Percentiles rank a stretch among this genome's conserved stretches.
Conservation (phyloP, 2,329 filamentous ascomycete genomes). For the Exophiala alcalophila region DNA sequence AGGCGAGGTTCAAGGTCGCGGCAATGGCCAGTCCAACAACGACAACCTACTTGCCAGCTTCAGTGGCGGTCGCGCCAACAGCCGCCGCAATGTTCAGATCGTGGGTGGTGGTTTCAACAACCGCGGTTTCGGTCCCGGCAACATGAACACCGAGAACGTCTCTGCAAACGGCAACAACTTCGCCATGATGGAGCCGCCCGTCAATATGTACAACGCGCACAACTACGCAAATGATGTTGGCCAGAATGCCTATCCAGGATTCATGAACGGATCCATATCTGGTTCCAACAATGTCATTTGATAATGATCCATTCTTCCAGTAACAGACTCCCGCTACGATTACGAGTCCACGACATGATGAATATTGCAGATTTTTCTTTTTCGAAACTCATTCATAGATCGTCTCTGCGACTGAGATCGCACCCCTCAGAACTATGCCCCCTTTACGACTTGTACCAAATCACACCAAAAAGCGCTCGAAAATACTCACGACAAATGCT, state of each 20-base stretch:
- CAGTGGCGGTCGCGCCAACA: slow-evolving; percentile 28
- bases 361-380: slow-evolving; percentile 19
- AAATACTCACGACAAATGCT: slow-evolving; percentile 19
- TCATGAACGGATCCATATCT: slow-evolving; percentile 17
- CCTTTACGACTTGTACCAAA: slow-evolving; percentile 25
- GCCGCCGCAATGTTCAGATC: slow-evolving; percentile 32
- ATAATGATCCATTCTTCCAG: slow-evolving; percentile 10
- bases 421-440: too few species aligned
- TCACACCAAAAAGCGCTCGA: slow-evolving; percentile 17
- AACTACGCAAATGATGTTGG: slow-evolving; percentile 18
- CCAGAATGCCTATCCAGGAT: slow-evolving; percentile 23
- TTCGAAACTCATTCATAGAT: slow-evolving; percentile 17
- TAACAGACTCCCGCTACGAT: slow-evolving; percentile 12
- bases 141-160: slow-evolving; percentile 16
- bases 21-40: slow-evolving; percentile 41
- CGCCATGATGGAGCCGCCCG: slow-evolving; percentile 19
- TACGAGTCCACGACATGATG: slow-evolving; percentile 29
- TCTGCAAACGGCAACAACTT: slow-evolving; percentile 16
- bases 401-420: slow-evolving; percentile 2
- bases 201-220: slow-evolving; percentile 25
- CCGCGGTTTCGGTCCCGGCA: slow-evolving; percentile 11
- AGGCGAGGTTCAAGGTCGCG: slow-evolving; percentile 46
- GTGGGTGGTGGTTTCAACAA: slow-evolving; percentile 30
- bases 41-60: slow-evolving; percentile 38
- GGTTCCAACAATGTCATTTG: slow-evolving; percentile 23